These are phyloP conservation scores for Starmerella tilneyi DNA, from an alignment of 805 yeast species.

Conservation along the genomic window DNA sequence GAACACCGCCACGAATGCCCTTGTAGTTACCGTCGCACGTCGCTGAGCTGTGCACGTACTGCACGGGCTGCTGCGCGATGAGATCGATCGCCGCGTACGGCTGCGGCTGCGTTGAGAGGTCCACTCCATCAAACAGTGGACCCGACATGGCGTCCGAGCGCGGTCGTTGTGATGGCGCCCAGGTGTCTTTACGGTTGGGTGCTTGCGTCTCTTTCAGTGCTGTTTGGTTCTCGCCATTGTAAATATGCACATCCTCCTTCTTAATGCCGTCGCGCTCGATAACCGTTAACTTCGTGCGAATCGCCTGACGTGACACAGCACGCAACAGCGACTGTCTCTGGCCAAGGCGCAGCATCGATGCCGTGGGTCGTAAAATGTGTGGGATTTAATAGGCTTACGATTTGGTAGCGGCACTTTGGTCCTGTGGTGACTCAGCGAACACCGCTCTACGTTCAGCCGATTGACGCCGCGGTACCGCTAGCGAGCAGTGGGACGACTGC, in stretches of 20 bases:
- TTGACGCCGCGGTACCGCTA: too few relatives aligned
- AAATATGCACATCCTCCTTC: slow-evolving; percentile 17
- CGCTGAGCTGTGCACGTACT: slow-evolving; percentile 55
- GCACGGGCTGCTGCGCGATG: slow-evolving; percentile 62
- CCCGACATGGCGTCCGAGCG: slow-evolving; percentile 48
- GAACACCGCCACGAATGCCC: slow-evolving; percentile 45
- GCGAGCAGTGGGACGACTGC: too few relatives aligned
- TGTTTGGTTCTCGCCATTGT: slow-evolving; percentile 24
- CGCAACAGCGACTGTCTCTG: slow-evolving; percentile 12
- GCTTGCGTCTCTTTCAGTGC: slow-evolving; percentile 43
- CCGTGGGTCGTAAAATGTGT: not conserved
- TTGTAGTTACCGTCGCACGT: slow-evolving; percentile 61
- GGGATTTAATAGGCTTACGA: slow-evolving; percentile 2
- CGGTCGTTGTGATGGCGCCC: slow-evolving; percentile 62
- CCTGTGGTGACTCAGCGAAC: too few relatives aligned
- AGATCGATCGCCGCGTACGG: slow-evolving; percentile 79
- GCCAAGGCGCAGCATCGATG: slow-evolving; percentile 9
- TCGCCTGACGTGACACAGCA: slow-evolving; percentile 1
- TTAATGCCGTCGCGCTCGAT: slow-evolving; percentile 17
- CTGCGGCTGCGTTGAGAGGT: slow-evolving; percentile 58
- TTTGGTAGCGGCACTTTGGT: not conserved
- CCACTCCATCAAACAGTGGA: slow-evolving; percentile 63
- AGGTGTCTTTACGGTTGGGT: slow-evolving; percentile 58
- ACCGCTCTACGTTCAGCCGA: too few relatives aligned
- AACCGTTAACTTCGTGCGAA: slow-evolving; percentile 21